phyloP scores from a whole-genome alignment of 2,329 filamentous ascomycete species.

The Elsinoe batatas region DNA sequence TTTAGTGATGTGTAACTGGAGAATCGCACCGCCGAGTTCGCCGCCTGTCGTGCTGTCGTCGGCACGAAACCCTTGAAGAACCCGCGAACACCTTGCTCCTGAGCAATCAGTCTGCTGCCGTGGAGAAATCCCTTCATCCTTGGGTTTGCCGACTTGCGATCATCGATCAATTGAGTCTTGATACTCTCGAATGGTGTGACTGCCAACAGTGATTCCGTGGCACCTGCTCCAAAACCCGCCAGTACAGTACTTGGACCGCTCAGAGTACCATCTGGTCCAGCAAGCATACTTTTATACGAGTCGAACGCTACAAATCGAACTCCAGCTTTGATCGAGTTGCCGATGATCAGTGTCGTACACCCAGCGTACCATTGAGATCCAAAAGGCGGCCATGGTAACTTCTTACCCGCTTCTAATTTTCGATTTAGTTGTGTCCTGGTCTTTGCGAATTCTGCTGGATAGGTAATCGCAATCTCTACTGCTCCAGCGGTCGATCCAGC shows the following conservation, averaged over 20 bases:
- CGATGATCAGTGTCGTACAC: constrained; percentile 92
- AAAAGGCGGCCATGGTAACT: constrained; percentile 90
- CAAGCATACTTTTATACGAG: constrained; percentile 75
- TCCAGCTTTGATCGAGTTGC: constrained; percentile 91
- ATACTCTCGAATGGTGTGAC: constrained; percentile 97
- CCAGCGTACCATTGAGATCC: constrained; percentile 94
- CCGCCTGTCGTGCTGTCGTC: constrained; percentile 86
- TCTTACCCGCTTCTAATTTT: constrained; percentile 67
- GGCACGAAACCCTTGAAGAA: constrained; percentile 98
- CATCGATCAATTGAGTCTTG: constrained; percentile 97
- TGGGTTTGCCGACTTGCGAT: constrained; percentile 76
- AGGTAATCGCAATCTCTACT: constrained; percentile 90
- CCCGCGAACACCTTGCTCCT: constrained; percentile 76
- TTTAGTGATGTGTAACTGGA: constrained; percentile 80
- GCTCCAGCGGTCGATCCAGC: constrained; percentile 91
- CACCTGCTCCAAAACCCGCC: constrained; percentile 86
- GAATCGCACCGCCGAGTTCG: constrained; percentile 88
- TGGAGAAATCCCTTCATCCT: constrained; percentile 88
- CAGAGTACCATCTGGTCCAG: constrained; percentile 76
- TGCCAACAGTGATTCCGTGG: constrained; percentile 84
- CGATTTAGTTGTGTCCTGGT: constrained; percentile 89
- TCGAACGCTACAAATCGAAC: constrained; percentile 97
- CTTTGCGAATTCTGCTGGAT: constrained; percentile 94
- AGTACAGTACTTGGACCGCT: constrained; percentile 84
- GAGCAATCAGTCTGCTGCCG: constrained; percentile 74